These are phyloP conservation scores for Candida glaebosa DNA, from an alignment of 805 yeast genomes.

Conservation along the genomic window DNA sequence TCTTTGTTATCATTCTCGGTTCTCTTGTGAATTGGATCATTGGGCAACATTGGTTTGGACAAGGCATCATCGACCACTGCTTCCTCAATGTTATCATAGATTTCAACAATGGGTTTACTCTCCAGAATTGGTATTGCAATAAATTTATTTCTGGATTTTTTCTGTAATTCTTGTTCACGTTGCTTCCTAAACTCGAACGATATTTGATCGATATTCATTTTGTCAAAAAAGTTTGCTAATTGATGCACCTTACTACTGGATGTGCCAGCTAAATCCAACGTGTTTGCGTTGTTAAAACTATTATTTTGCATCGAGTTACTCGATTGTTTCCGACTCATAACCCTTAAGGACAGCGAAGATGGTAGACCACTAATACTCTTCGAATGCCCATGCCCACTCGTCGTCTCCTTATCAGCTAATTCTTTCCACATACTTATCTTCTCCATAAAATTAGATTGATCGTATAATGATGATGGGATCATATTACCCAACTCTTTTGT, in stretches of 20 bases:
- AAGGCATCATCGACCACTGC: constrained; percentile 50
- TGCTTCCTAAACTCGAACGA: constrained; percentile 85
- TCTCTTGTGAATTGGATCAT: constrained; percentile 4
- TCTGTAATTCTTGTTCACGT: constrained; percentile 69
- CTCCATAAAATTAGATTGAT: constrained; percentile 16
- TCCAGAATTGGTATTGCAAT: constrained; percentile 68
- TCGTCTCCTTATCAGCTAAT: constrained; percentile 5
- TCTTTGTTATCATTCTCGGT: constrained; percentile 3
- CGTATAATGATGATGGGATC: constrained; percentile 21
- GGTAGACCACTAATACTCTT: not conserved
- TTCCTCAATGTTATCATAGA: constrained; percentile 82
- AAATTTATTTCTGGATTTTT: constrained; percentile 54
- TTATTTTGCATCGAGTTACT: not conserved
- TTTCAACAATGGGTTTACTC: constrained; percentile 85
- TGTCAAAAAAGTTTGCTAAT: constrained; percentile 64
- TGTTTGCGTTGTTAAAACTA: not conserved
- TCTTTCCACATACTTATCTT: constrained; percentile 13
- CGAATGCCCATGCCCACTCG: not conserved
- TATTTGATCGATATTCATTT: constrained; percentile 73
- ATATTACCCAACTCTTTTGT: constrained; percentile 14
- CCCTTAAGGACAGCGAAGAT: not conserved
- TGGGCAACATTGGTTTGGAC: not conserved
- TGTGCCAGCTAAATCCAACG: not conserved
- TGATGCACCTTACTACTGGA: constrained; percentile 47
- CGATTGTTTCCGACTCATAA: constrained; percentile 2